phyloP scores from a whole-genome alignment of 1,284 basidiomycete species.

The Ustilago shanxiensis region DNA sequence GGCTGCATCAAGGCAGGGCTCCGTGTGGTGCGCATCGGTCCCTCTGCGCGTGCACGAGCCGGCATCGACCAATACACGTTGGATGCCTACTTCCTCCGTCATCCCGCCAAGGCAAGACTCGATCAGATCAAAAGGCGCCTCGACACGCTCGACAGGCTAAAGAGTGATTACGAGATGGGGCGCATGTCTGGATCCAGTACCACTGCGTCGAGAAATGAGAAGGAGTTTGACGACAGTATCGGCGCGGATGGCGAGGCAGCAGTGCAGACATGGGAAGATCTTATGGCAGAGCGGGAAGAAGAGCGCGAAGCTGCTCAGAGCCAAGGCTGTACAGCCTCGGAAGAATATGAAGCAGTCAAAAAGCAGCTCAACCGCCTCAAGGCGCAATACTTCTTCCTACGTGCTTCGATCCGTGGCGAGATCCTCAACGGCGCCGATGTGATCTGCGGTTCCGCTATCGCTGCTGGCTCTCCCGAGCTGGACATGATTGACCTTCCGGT shows the following conservation, averaged over 20 bases:
- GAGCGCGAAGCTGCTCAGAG: constrained; percentile 24
- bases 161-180: constrained; percentile 41
- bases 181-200: constrained; percentile 12
- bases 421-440: constrained; percentile 71
- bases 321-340: constrained; percentile 22
- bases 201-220: constrained; percentile 28
- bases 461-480: constrained; percentile 48
- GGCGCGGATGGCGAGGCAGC: constrained; percentile 2
- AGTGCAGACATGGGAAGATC: constrained; percentile 42
- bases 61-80: constrained; percentile 77
- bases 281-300: constrained; percentile 29
- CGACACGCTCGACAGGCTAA: constrained; percentile 38
- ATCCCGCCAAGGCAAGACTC: constrained; percentile 75
- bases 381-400: constrained; percentile 59
- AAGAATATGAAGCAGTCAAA: constrained; percentile 50
- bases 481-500: constrained; percentile 85
- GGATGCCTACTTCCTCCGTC: constrained; percentile 77
- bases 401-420: constrained; percentile 66
- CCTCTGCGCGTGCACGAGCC: constrained; percentile 73
- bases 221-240: constrained; percentile 52
- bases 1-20: constrained; percentile 76
- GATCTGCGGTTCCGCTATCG: constrained; percentile 70
- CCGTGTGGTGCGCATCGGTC: constrained; percentile 82
- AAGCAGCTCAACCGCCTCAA: constrained; percentile 56
- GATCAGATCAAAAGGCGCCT: constrained; percentile 64